Base-by-base conservation (phyloP, 768 basidiomycete genomes). In the Suillus fuscotomentosus region DNA sequence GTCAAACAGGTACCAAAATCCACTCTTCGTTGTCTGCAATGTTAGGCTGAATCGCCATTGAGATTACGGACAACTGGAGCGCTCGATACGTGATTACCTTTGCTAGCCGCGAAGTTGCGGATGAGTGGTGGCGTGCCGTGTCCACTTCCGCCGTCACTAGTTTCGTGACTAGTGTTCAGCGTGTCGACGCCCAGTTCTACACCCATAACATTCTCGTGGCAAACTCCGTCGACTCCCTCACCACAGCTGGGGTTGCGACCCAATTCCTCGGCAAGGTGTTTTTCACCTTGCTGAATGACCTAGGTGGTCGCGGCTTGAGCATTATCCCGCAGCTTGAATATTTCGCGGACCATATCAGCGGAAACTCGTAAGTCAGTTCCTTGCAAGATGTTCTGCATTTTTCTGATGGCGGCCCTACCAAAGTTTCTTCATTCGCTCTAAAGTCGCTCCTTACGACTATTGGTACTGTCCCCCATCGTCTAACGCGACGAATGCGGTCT, bases 41-140 rank as follows among this genome's bases (percentile, higher is more conserved):
- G 36, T 36, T 1, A 1, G 1, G 10, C 45, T 47, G 11, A 47
- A 47, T 11, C n/a, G 1, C n/a, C 1, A 2, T 14, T n/a, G 5
- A 47, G 45, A 2, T n/a, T 0, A 11, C 9, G 1, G 3, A 10
- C 3, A 14, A 47, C 45, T n/a, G 4, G 45, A 10, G 3, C 45
- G 39, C 15, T 15, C 70, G 71, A 47, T 71, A 67, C 62, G 15
- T 73, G 13, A 66, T 70, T 60, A 66, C 64, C n/a, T 75, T 75
- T 42, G 62, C 62, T 5, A 64, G 62, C 9, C 63, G 69, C 36
- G 69, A 63, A 24, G 64, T 69, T 9, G 73, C 73, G 34, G 73
- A 74, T 60, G 66, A 70, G 15, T 74, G 73, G 71, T 74, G 67
- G 70, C 63, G 73, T 11, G 50, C 66, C 36, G 60, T 75, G 27